Conservation (phyloP, 371 early-diverging fungal genomes). For the Furculomyces boomerangus region DNA sequence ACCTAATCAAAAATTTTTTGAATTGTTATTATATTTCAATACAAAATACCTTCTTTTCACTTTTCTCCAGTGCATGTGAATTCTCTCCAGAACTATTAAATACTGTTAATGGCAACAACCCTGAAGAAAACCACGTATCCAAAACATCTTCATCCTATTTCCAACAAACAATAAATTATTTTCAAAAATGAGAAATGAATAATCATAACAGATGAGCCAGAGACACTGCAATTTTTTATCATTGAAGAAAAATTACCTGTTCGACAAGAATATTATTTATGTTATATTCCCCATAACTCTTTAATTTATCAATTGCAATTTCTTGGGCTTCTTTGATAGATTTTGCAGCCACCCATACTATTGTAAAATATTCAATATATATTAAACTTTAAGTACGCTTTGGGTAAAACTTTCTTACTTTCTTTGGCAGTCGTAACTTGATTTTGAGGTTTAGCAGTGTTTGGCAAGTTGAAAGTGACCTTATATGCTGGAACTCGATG, state of each 20-base stretch:
- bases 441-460: no score
- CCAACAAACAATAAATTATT: not conserved
- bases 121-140: conserved; percentile 99
- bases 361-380: no score
- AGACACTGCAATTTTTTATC: no score
- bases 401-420: no score
- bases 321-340: conserved; percentile 35
- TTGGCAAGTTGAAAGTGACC: conserved; percentile 34
- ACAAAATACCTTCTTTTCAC: not conserved
- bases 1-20: not conserved
- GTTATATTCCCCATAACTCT: not conserved
- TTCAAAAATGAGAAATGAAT: not conserved
- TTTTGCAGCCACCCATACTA: conserved; percentile 54
- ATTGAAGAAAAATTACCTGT: no score
- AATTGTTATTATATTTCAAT: not conserved
- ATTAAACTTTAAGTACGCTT: no score
- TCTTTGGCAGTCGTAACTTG: no score
- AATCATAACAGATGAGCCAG: no score
- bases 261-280: not conserved
- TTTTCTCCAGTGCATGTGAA: not conserved
- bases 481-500: conserved; percentile 97
- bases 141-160: conserved; percentile 92
- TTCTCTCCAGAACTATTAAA: conserved; percentile 15
- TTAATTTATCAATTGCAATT: conserved; percentile 21
- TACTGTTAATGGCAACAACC: conserved; percentile 86